Evolutionary conservation across 1,284 basidiomycete genomes (phyloP), one percentile per base, ranked within the genome.

Genomic region (Papiliotrema nemorosa): DNA sequence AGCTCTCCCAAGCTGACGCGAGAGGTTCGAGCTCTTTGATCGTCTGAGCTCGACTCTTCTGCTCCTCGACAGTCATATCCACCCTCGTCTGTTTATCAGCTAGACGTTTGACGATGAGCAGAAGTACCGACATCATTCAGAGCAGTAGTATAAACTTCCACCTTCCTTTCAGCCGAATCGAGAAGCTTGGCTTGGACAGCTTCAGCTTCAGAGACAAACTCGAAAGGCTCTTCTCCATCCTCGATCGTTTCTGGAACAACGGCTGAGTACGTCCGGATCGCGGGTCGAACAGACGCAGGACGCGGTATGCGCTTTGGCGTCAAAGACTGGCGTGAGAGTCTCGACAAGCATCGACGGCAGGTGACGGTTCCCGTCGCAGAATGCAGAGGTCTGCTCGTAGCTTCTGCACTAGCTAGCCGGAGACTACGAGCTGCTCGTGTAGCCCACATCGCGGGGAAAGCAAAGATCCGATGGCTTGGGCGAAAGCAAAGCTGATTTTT

Each of bases 11-110:
- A 10, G 56, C 47, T 21, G 76, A 72, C 20, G 77, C 71, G 4
- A 85, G 62, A 2, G 80, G 77, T 39, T 81, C 80, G 5, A 83
- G 64, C 38, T 62, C 44, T 47, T 50, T 51, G 25, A 50, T 35
- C n/a, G 76, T 69, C 53, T 77, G 78, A 2, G 78, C 73, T 2
- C 73, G 66, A 13, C 70, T 66, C 40, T 82, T 78, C 24, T 41
- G 40, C 21, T 48, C 42, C 12, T 54, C 46, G 12, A 41, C 33
- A 40, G 41, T 45, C 18, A 43, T 44, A 16, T 37, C 49, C 16
- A 37, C 44, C 12, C 37, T 26, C 34, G 9, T 12, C 20, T 39
- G n/a, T 26, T 25, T 13, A 20, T 44, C 25, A 47, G 27, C n/a
- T 18, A 27, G 20, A 27, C 6, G 27, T 5, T 24, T 4, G 27